A percentile compares a stretch with the other conserved stretches of the same genome.
phyloP scores from a whole-genome alignment of 139 green algal species.

The Haematococcus sp. region DNA sequence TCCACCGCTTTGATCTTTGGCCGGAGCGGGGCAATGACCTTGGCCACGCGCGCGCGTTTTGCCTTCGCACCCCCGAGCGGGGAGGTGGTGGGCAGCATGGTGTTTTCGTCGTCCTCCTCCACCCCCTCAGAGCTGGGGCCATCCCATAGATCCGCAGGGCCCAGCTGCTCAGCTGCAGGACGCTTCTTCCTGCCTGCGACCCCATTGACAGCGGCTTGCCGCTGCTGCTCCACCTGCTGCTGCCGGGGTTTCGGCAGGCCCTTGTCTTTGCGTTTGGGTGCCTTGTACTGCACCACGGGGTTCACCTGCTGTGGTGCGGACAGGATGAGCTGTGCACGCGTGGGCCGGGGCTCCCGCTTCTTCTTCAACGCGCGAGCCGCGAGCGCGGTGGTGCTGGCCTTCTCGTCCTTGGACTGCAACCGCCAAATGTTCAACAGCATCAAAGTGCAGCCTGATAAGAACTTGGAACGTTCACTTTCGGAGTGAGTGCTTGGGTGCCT shows the following conservation, averaged over 20 bases:
- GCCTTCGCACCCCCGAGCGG: too few relatives aligned
- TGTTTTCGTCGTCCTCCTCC: too few relatives aligned
- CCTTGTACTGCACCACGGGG: neutral
- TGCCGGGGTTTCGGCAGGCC: neutral
- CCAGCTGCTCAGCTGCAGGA: too few relatives aligned
- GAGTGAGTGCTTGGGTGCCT: too few relatives aligned
- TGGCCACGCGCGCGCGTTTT: too few relatives aligned
- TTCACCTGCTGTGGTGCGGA: slow-evolving; percentile 5
- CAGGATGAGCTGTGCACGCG: slow-evolving; percentile 9
- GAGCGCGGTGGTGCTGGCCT: neutral
- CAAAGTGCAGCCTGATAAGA: too few relatives aligned
- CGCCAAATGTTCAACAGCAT: neutral
- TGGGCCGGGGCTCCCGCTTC: slow-evolving; percentile 5
- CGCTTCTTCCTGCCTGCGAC: too few relatives aligned
- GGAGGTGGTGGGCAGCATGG: too few relatives aligned
- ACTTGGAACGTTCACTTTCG: too few relatives aligned
- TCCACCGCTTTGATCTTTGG: slow-evolving; percentile 50
- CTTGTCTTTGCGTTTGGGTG: neutral
- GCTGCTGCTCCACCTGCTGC: neutral
- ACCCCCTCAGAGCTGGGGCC: too few relatives aligned
- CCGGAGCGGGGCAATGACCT: neutral
- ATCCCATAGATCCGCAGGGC: too few relatives aligned
- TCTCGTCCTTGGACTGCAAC: neutral
- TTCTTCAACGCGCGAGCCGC: neutral
- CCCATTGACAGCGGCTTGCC: too few relatives aligned